Conservation (phyloP, 2,329 filamentous ascomycete species). For the Fusarium nelsonii region DNA sequence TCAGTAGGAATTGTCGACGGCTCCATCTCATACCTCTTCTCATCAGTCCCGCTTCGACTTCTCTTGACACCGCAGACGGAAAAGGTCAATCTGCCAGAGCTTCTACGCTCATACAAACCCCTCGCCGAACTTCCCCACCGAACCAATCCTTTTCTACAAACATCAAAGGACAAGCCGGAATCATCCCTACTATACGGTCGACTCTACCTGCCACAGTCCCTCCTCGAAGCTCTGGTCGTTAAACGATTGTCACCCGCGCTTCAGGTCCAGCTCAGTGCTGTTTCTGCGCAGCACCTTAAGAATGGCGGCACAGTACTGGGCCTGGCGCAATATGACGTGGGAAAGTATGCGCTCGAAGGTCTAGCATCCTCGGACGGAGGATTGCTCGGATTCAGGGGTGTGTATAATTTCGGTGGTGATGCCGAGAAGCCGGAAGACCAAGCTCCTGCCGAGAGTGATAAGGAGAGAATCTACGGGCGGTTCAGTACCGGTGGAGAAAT, state of each 20-base stretch:
- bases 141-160: constrained; percentile 42
- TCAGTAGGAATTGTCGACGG: constrained; percentile 93
- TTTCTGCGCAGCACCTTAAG: constrained; percentile 77
- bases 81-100: constrained; percentile 78
- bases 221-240: constrained; percentile 87
- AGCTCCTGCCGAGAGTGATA: constrained; percentile 52
- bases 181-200: constrained; percentile 80
- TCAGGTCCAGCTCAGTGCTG: constrained; percentile 83
- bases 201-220: constrained; percentile 84
- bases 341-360: constrained; percentile 89
- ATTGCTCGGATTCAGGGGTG: constrained; percentile 84
- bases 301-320: constrained; percentile 83
- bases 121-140: constrained; percentile 70
- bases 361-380: constrained; percentile 94
- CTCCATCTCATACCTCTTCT: constrained; percentile 97
- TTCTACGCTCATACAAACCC: constrained; percentile 86
- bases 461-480: constrained; percentile 78
- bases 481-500: constrained; percentile 93
- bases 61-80: constrained; percentile 76
- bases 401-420: constrained; percentile 94
- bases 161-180: constrained; percentile 49
- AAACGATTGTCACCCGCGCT: constrained; percentile 81
- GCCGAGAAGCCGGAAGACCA: constrained; percentile 54
- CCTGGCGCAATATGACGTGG: constrained; percentile 83
- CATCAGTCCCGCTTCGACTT: constrained; percentile 80